Conservation (phyloP, 805 yeast genomes). For the Pichia deserticola region DNA sequence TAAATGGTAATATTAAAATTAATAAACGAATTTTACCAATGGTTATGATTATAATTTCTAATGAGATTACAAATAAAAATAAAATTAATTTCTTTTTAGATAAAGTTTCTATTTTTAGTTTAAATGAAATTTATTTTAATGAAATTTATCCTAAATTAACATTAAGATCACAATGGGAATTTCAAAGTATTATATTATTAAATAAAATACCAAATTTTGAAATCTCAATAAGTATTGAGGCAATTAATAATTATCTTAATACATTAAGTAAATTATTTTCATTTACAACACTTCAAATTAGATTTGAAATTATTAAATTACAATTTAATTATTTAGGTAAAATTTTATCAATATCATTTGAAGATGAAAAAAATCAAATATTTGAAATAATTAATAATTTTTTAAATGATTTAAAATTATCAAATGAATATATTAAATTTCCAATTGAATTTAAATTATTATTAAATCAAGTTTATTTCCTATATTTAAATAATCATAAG, state of each 20-base stretch:
- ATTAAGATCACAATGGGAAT: constrained; percentile 9
- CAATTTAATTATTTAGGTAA: constrained; percentile 7
- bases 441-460: neutral
- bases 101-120: neutral
- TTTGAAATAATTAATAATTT: neutral
- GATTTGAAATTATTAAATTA: constrained; percentile 5
- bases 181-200: constrained; percentile 10
- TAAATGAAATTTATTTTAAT: constrained; percentile 6
- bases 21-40: neutral
- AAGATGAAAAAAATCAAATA: neutral
- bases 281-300: constrained; percentile 7
- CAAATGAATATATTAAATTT: neutral
- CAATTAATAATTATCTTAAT: neutral
- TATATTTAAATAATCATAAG: neutral
- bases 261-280: neutral
- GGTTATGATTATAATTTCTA: constrained; percentile 8
- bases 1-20: neutral
- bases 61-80: constrained; percentile 5
- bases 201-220: constrained; percentile 4
- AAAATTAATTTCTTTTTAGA: neutral
- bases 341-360: neutral
- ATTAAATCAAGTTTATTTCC: neutral
- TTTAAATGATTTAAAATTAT: neutral
- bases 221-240: neutral
- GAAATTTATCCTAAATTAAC: constrained; percentile 2